A percentile compares a stretch with the other conserved stretches of the same genome.
phyloP scores from a whole-genome alignment of 768 basidiomycete genomes.

The Macrocybe gigantea region DNA sequence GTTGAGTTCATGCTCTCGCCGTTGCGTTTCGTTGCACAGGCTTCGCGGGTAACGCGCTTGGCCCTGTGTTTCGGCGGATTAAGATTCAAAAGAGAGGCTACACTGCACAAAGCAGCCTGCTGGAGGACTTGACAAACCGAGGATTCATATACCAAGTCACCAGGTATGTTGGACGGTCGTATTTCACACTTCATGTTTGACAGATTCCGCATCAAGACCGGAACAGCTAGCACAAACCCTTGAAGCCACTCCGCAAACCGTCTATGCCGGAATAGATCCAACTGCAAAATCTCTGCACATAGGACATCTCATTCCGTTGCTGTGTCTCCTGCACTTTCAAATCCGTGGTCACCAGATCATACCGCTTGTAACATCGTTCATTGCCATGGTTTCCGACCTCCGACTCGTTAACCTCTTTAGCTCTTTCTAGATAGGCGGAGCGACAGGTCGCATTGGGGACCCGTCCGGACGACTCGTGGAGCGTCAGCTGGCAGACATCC shows the following conservation, averaged over 20 bases:
- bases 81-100: slow-evolving; percentile 2
- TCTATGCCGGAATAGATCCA: slow-evolving; percentile 92
- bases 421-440: slow-evolving; percentile 80
- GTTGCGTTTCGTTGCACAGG: slow-evolving; percentile 1
- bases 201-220: slow-evolving; percentile 1
- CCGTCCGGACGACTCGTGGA: slow-evolving; percentile 87
- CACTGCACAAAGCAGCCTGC: slow-evolving; percentile 15
- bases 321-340: slow-evolving; percentile 85
- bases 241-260: slow-evolving; percentile 35
- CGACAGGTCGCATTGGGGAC: slow-evolving; percentile 95
- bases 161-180: slow-evolving; percentile 19
- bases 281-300: slow-evolving; percentile 88
- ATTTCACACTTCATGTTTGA: neutral
- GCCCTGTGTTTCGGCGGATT: neutral
- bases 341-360: slow-evolving; percentile 78
- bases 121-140: slow-evolving; percentile 37
- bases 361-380: slow-evolving; percentile 61
- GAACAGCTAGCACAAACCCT: slow-evolving; percentile 20
- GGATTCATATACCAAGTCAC: slow-evolving; percentile 47
- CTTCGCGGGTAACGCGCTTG: slow-evolving; percentile 4
- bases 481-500: slow-evolving; percentile 58
- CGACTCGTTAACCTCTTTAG: neutral
- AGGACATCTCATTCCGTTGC: slow-evolving; percentile 87
- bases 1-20: slow-evolving; percentile 6
- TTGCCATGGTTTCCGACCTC: neutral